These are phyloP conservation scores for Blastobotrys parvus DNA, from an alignment of 805 yeast genomes.

Conservation along the genomic window DNA sequence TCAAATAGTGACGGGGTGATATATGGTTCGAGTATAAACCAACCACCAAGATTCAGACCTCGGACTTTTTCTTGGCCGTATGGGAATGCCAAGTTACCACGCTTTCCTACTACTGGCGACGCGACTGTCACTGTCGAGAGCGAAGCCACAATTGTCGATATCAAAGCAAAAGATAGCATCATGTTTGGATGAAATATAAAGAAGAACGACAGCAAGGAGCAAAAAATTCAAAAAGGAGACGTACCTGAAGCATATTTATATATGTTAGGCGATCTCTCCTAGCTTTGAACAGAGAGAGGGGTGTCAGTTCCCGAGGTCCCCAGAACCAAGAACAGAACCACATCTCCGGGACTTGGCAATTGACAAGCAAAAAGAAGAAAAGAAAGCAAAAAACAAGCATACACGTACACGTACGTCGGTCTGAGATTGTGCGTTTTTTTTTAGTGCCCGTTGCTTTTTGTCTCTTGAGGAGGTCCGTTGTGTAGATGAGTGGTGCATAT, in stretches of 20 bases:
- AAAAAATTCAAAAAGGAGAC: too few relatives aligned
- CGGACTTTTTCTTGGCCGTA: constrained; percentile 26
- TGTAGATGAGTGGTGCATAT: too few relatives aligned
- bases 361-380: not conserved
- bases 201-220: not conserved
- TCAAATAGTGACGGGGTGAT: constrained; percentile 74
- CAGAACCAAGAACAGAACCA: too few relatives aligned
- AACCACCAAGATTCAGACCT: constrained; percentile 74
- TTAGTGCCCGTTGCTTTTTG: not conserved
- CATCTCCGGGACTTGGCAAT: too few relatives aligned
- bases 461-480: too few relatives aligned
- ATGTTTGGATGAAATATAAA: not conserved
- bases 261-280: too few relatives aligned
- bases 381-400: not conserved
- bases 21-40: constrained; percentile 83
- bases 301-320: too few relatives aligned
- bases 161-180: not conserved
- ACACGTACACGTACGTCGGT: not conserved
- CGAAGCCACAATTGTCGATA: not conserved
- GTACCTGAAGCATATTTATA: too few relatives aligned
- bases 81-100: constrained; percentile 15
- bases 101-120: not conserved
- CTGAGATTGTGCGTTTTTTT: not conserved
- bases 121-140: not conserved
- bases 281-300: too few relatives aligned